Base-by-base conservation (phyloP, 2,329 filamentous ascomycete species). In the Beauveria sp. region DNA sequence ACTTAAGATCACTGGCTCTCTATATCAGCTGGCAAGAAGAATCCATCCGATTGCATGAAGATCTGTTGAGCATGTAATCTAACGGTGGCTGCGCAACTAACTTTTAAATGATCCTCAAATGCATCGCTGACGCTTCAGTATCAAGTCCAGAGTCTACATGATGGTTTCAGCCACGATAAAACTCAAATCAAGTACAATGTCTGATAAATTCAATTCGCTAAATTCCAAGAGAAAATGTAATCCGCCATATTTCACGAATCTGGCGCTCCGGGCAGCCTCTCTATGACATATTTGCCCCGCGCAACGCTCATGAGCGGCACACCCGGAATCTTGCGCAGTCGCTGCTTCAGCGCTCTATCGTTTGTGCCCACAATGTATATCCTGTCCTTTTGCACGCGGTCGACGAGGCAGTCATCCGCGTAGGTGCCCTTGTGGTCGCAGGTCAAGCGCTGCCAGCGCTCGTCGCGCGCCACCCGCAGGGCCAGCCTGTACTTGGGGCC, bases 261-360 rank as follows among this genome's bases (percentile, higher is more conserved):
- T 40, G 90, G 90, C 43, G 90, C 91, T 74, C 92, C 90, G 5
- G 93, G 93, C 65, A 97, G 76, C 69, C 93, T 85, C 80, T 98
- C 95, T 70, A 99, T 95, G 53, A 93, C 88, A 75, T 97, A 98
- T 76, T 97, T 97, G 51, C 90, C 91, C 70, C 90, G 84, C 6
- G 89, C 90, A 31, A 95, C 91, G 70, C 87, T 91, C 80, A 96
- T 83, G 68, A 90, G 85, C 28, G 88, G 88, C 62, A 89, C 86
- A 74, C 82, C 80, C 46, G 77, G 75, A 49, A 80, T 74, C 78
- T 96, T 97, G 65, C 93, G 82, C 69, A 96, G 82, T 62, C 93
- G 80, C 71, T 91, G 82, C 78, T 96, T 95, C 63, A 96, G 76
- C 67, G 92, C 90, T 67, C 89, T 83, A 81, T 90, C 88, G 70